Conservation (phyloP, 305 asterid species). For the Solanum hybrid region DNA sequence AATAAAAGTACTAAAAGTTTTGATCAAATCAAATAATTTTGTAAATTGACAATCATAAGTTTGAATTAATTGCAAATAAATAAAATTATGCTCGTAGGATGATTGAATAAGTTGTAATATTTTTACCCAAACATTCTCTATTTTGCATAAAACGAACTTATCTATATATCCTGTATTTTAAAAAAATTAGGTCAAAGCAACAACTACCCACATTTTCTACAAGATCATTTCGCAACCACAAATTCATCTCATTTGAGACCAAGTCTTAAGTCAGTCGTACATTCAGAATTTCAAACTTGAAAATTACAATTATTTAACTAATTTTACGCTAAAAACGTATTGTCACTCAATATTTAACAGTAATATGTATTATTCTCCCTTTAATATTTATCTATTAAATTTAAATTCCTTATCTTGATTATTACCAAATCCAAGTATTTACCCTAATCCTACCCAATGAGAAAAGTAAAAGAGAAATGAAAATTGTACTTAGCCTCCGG, state of each 20-base stretch:
- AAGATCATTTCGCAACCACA: not conserved
- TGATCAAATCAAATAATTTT: not conserved
- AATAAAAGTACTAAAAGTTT: not conserved
- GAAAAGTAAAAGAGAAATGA: not conserved
- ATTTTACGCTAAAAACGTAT: not conserved
- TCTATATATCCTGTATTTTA: not conserved
- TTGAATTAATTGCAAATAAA: not conserved
- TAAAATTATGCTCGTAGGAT: not conserved
- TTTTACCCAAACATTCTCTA: not conserved
- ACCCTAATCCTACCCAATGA: not conserved
- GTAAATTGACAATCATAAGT: not conserved
- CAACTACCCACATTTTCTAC: not conserved
- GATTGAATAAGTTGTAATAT: not conserved
- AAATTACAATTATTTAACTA: not conserved
- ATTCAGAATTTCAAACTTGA: not conserved
- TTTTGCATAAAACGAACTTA: not conserved
- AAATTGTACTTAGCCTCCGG: not conserved
- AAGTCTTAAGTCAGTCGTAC: not conserved
- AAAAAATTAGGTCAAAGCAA: not conserved
- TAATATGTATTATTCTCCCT: not conserved
- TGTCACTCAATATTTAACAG: not conserved
- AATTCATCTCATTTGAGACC: not conserved
- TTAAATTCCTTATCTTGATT: too few species aligned
- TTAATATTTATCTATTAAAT: not conserved
- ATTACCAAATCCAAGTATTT: not conserved